Evolutionary conservation across 345 rosid genomes (phyloP), one percentile per base, ranked within the genome.

Genomic region (Euphorbia peplus): DNA sequence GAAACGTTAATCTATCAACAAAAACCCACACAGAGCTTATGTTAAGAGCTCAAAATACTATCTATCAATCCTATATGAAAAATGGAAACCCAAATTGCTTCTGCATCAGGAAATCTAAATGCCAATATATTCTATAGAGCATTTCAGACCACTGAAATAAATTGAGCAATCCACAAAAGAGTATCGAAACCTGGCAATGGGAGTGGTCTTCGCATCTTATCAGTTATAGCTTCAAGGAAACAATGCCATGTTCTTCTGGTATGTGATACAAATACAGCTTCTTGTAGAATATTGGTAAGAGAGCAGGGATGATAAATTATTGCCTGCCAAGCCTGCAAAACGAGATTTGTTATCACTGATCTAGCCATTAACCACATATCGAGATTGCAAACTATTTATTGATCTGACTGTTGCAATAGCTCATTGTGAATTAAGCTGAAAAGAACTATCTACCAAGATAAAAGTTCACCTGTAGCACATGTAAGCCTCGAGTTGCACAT

Each of bases 321-420:
- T 39, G 41, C n/a, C 19, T 21, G 58, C 24, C 56, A 68, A 44
- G 44, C 56, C 60, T 60, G 64, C 18, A 60, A 68, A 64, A 30
- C n/a, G 26, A 46, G 48, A n/a, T 42, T 39, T 44, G 28, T 24
- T 54, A 37, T n/a, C n/a, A n/a, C n/a, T 16, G 8, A 9, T 25
- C 35, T 28, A 44, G 63, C 63, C 46, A 30, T 6, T 24, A 32
- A 63, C 13, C 63, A 53, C 29, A 24, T 32, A 6, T 32, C 18
- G n/a, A 28, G 21, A 32, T 46, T 37, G 25, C 32, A 58, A 18
- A 41, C 41, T 46, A 12, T 30, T 9, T 58, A 29, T 10, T 60
- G 39, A 50, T 48, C 35, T 13, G n/a, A n/a, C n/a, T n/a, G 12
- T 24, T 35, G 52, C 60, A 15, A 59, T 18, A 24, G 30, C 21